Base-by-base conservation (phyloP, 805 yeast species). In the Millerago galiae region DNA sequence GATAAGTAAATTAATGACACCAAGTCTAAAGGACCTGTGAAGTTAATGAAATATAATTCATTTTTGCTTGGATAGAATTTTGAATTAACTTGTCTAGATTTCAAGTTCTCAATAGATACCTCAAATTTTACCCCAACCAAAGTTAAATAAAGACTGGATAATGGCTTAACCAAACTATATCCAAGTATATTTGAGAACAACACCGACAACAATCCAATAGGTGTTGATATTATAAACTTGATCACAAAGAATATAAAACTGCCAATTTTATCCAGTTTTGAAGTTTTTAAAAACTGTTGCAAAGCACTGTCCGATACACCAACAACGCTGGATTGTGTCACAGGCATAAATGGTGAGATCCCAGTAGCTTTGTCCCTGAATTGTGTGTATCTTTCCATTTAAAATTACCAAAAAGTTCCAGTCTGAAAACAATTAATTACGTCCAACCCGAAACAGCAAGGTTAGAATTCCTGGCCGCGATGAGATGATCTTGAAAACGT, bases 291-390 rank as follows among this genome's bases (percentile, higher is more conserved):
- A 35, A 44, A 18, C 3, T 25, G 25, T 3, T 29, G 40, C 2
- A 42, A 13, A 1, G 37, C 38, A 2, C 52, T 43, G 4, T 45
- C 44, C 8, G 44, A 38, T 8, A 35, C 42, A 25, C 47, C 51
- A 26, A 44, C 37, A 15, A 45, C 37, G n/a, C 37, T 26, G 26
- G 70, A 57, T 34, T 58, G 46, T n/a, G 64, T 51, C 0, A 59
- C 50, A 1, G 95, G 95, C 65, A 83, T 67, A 51, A 87, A 88
- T 3, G 96, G 96, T 0, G 95, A 81, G 29, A 89, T 84, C n/a
- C 96, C 96, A 1, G 96, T 89, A 5, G 91, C 93, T 48, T 80
- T 84, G 58, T 88, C 96, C 61, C 96, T 74, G 81, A 85, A 88
- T 47, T 74, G 73, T 21, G 93, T 79, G 64, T 77, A 89, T 63